A percentile compares a stretch with the other conserved stretches of the same genome.
phyloP scores from a whole-genome alignment of 148 eudicot genomes.

The Vaccinium vitisidaea region DNA sequence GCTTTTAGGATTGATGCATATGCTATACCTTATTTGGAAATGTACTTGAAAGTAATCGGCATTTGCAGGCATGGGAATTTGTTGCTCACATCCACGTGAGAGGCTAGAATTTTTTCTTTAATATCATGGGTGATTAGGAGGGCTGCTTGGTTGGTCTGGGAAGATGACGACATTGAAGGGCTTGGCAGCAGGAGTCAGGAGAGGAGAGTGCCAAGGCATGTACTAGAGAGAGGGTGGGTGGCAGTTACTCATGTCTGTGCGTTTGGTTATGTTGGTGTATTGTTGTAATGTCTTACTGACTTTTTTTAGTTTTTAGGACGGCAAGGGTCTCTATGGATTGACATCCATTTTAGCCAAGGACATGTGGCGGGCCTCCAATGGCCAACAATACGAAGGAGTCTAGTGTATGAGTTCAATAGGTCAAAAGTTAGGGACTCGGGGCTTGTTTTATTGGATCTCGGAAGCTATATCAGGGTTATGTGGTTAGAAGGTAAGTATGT shows the following conservation, averaged over 20 bases:
- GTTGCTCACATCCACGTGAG: neutral
- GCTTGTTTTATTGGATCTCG: neutral
- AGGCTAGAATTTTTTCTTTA: neutral
- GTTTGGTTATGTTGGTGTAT: neutral
- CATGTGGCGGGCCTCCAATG: neutral
- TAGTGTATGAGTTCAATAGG: neutral
- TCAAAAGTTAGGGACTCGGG: neutral
- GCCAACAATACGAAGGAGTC: neutral
- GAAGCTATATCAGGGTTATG: neutral
- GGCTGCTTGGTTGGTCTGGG: neutral
- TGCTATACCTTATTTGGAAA: neutral
- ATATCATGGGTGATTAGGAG: neutral
- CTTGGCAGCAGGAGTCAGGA: neutral
- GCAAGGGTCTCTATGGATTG: neutral
- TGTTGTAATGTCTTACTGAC: neutral
- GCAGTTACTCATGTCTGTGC: neutral
- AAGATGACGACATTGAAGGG: neutral
- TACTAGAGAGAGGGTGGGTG: neutral
- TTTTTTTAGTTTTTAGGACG: neutral
- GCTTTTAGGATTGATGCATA: neutral
- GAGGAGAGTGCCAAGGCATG: slow-evolving; percentile 1
- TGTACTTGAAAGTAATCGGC: neutral
- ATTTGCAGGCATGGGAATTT: neutral
- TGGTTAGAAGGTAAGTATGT: neutral
- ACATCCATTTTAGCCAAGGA: neutral